phyloP scores from a whole-genome alignment of 1,139 yeast genomes.

The Geotrichum siamense region DNA sequence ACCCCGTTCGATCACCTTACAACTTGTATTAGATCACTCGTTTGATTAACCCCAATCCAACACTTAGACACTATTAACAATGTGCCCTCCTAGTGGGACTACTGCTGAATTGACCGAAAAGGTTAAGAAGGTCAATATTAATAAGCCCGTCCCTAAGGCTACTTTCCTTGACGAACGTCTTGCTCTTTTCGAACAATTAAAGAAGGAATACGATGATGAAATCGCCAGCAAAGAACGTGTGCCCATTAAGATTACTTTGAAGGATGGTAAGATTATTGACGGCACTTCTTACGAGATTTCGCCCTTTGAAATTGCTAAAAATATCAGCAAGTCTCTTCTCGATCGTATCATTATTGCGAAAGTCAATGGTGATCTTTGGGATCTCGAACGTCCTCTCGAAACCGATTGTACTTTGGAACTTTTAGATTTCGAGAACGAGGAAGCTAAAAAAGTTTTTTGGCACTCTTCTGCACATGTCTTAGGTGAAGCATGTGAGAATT shows the following conservation, averaged over 20 bases:
- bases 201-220: constrained; percentile 68
- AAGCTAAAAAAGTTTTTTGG: constrained; percentile 96
- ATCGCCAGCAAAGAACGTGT: constrained; percentile 54
- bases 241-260: constrained; percentile 71
- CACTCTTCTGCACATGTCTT: constrained; percentile 97
- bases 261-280: constrained; percentile 73
- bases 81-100: constrained; percentile 17
- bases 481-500: constrained; percentile 98
- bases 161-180: constrained; percentile 73
- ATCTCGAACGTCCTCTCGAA: constrained; percentile 90
- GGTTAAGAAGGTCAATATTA: constrained; percentile 16
- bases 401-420: constrained; percentile 61
- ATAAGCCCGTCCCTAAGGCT: constrained; percentile 53
- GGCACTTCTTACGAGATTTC: constrained; percentile 86
- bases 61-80: background rate
- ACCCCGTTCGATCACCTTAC: too few relatives aligned
- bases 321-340: constrained; percentile 76
- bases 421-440: constrained; percentile 72
- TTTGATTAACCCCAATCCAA: too few relatives aligned
- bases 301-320: constrained; percentile 79
- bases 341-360: constrained; percentile 89
- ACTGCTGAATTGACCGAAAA: constrained; percentile 18
- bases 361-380: constrained; percentile 90
- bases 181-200: constrained; percentile 70
- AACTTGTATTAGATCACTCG: too few relatives aligned